Evolutionary conservation across 768 basidiomycete species (phyloP).

Genomic region (Tephrocybe sp.): DNA sequence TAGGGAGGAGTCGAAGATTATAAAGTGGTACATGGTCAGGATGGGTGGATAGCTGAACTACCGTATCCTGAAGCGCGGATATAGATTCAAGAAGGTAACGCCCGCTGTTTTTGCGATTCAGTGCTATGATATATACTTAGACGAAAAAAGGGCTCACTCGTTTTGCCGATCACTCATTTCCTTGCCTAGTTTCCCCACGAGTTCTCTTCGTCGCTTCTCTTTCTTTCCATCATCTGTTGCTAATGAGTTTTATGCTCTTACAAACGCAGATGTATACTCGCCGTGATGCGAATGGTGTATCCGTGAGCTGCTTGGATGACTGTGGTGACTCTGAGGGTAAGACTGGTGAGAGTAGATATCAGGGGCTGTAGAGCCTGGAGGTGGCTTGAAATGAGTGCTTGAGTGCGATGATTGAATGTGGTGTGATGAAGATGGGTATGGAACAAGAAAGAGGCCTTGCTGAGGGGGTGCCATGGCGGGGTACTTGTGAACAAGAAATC

Average conservation of each 20-base stretch:
- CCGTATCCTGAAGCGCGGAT: conserved; percentile 53
- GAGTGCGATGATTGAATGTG: conserved; percentile 20
- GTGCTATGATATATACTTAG: conserved; percentile 6
- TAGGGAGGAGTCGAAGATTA: conserved; percentile 69
- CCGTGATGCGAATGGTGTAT: conserved; percentile 25
- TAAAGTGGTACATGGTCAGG: conserved; percentile 68
- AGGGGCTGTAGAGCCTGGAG: not conserved
- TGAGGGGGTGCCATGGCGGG: conserved; percentile 52
- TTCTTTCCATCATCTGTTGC: conserved; percentile 45
- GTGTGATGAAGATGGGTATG: conserved; percentile 42
- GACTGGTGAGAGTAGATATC: conserved; percentile 14
- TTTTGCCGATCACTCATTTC: conserved; percentile 75
- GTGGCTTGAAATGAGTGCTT: conserved; percentile 14
- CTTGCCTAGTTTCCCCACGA: conserved; percentile 68
- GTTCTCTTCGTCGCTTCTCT: conserved; percentile 68
- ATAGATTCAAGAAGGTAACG: conserved; percentile 66
- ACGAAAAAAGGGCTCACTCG: conserved; percentile 48
- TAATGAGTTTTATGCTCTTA: not conserved
- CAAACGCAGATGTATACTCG: not conserved
- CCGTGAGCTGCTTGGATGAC: conserved; percentile 41
- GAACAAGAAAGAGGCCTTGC: conserved; percentile 65
- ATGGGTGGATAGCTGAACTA: conserved; percentile 63
- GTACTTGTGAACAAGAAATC: not conserved
- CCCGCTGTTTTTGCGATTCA: conserved; percentile 36
- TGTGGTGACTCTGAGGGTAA: conserved; percentile 13